Evolutionary conservation across 192 early-diverging fungal genomes (phyloP).

Genomic region (Coemansia sp.): DNA sequence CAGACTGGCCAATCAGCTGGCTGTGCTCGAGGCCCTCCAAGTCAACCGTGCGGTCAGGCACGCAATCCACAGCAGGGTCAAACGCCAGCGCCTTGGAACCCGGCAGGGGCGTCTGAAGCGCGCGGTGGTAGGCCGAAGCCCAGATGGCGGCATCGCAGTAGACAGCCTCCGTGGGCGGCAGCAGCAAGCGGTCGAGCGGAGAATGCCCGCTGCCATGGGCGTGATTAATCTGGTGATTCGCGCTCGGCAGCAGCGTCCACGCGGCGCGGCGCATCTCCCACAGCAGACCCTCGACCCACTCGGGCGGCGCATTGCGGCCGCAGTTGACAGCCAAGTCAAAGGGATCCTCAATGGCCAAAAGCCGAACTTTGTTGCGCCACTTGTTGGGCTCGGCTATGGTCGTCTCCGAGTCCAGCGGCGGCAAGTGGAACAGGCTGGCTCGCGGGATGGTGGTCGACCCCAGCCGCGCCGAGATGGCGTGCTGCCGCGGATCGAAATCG

Average conservation of each 20-base stretch:
- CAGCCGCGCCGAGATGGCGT: conserved; percentile 34
- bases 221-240: not conserved
- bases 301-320: conserved; percentile 31
- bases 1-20: not conserved
- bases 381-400: conserved; percentile 8
- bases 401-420: not conserved
- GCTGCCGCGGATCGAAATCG: conserved; percentile 25
- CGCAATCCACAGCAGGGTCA: not conserved
- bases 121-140: conserved; percentile 18
- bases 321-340: conserved; percentile 35
- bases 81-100: not conserved
- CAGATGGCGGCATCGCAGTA: conserved; percentile 20
- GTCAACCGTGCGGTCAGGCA: conserved; percentile 5
- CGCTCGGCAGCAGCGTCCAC: conserved; percentile 9
- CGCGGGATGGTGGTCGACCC: conserved; percentile 27
- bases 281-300: conserved; percentile 41
- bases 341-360: conserved; percentile 46
- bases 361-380: conserved; percentile 23
- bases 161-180: conserved; percentile 9
- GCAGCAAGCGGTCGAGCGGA: conserved; percentile 14
- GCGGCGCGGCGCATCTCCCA: conserved; percentile 54
- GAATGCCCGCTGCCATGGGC: not conserved
- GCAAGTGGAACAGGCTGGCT: conserved; percentile 14
- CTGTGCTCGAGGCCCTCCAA: not conserved
- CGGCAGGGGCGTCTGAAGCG: not conserved